Base-by-base conservation (phyloP, 106 monocot species). In the Narthecium ossifragum region DNA sequence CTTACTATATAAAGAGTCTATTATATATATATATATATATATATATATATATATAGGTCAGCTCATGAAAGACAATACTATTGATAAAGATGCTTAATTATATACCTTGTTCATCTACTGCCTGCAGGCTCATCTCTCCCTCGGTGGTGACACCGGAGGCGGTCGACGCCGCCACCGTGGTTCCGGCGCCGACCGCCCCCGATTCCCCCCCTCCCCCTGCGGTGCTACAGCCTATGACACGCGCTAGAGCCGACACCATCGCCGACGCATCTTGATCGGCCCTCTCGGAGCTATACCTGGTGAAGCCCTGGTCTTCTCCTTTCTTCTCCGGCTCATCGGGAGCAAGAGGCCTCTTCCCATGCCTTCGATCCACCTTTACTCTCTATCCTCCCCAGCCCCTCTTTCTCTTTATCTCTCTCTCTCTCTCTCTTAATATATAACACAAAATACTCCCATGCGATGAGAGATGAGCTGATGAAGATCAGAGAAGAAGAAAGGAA, bases 211-310 rank as follows among this genome's bases (percentile, higher is more conserved):
- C 57, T 8, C 23, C 31, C 31, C 47, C 55, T 54, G 31, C 24
- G 38, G 11, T 11, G 50, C 33, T 58, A n/a, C 48, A 14, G 38
- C 82, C 26, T 41, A 77, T 74, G 27, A 80, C 88, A 28, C 66
- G 79, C 26, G 80, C 55, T 23, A 88, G 66, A 14, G 88, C 88
- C 3, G 83, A 83, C 21, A 83, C 88, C 73, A 88, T 70, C 30
- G 83, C 83, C 4, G 71, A 73, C 1, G 68, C 12, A 67, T 84
- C 83, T n/a, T 75, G 68, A 48, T 84, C 78, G 1, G 74, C 74
- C n/a, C 73, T 69, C 8, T 55, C 41, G n/a, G 73, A 39, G 36
- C 55, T 28, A 57, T 55, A 76, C 13, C 53, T 73, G 2, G 67
- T 52, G 56, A 47, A 29, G 26, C 9, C 60, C 39, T 68, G 58